Base-by-base conservation (phyloP, 2,329 filamentous ascomycete genomes). In the Alternaria dauci region DNA sequence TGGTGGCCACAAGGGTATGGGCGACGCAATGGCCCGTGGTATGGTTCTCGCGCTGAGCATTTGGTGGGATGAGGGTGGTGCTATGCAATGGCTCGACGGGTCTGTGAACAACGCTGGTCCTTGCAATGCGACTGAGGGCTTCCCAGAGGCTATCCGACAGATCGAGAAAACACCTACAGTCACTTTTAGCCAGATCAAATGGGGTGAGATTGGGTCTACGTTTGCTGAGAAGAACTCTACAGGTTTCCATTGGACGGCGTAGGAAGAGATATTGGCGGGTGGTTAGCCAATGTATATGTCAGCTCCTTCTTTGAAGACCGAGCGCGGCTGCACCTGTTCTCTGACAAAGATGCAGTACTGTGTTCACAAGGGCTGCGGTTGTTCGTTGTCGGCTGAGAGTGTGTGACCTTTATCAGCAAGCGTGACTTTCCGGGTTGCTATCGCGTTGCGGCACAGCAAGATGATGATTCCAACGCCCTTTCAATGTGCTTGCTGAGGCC, bases 151-250 rank as follows among this genome's bases (percentile, higher is more conserved):
- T 14, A 85, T 88, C 57, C 61, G 80, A 55, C 74, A 78, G 47
- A 72, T 84, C 14, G 76, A 84, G 67, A 82, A 84, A 1, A 77
- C 79, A 50, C 83, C 86, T 0, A 79, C 79, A 14, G 84, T 88
- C 4, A 82, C 78, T 1, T 88, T 86, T 69, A 84, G 82, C 62
- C 83, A 87, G 68, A 84, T 89, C 66, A 83, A 82, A 68, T 86
- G 85, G 81, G 87, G 87, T n/a, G 85, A 88, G 65, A 84, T 89
- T 68, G 85, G 82, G 5, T 85, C 84, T 18, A 88, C 84, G 0
- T 85, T 79, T 59, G 60, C 61, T 18, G 55, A 56, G 14, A 65
- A 67, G 56, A 68, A 70, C 28, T 52, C 59, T n/a, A 57, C 50
- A 1, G 39, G n/a, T 30, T 42, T 52, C 26, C 58, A n/a, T 6